Base-by-base conservation (phyloP, 2,329 filamentous ascomycete genomes). In the Neocucurbitaria cava region DNA sequence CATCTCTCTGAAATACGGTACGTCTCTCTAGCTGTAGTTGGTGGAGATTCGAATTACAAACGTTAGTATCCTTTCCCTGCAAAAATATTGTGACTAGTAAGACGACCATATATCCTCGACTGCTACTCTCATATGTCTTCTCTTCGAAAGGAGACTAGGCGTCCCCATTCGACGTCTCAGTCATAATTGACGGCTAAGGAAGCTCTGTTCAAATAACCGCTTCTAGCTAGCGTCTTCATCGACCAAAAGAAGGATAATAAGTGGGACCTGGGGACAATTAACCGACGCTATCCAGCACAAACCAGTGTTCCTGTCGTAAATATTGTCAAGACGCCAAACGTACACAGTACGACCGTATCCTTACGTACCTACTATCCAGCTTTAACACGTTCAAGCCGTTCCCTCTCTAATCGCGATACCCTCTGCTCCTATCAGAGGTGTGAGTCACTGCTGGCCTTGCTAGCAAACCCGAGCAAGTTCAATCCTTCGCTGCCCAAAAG, bases 401-500 rank as follows among this genome's bases (percentile, higher is more conserved):
- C 48, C 54, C 61, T 51, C 53, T 50, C 56, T 59, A 57, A 26
- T 28, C 21, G n/a, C 40, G 35, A 35, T 35, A 28, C 48, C 49
- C 49, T 47, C 52, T 54, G 38, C 46, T 54, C 42, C 51, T 44
- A 48, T 56, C 49, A 60, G 30, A 39, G 46, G 39, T 56, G 54
- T 68, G 64, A 68, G 56, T 68, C 65, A 68, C 60, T 56, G 49
- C 13, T 21, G 47, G 41, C 47, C 55, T n/a, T 24, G 41, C 53
- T 48, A 58, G 42, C 36, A 33, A 50, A 39, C 38, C 15, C 20
- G 47, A 47, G 42, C 30, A 15, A n/a, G 36, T 44, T 49, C 44
- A 49, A 47, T 51, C 51, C 52, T 60, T 67, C 58, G 65, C 64
- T 62, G 65, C 65, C 65, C 64, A 60, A 68, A 57, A 38, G 15